These are phyloP conservation scores for Rhizoclosmatium globosum DNA, from an alignment of 192 early-diverging fungal genomes.

Conservation along the genomic window DNA sequence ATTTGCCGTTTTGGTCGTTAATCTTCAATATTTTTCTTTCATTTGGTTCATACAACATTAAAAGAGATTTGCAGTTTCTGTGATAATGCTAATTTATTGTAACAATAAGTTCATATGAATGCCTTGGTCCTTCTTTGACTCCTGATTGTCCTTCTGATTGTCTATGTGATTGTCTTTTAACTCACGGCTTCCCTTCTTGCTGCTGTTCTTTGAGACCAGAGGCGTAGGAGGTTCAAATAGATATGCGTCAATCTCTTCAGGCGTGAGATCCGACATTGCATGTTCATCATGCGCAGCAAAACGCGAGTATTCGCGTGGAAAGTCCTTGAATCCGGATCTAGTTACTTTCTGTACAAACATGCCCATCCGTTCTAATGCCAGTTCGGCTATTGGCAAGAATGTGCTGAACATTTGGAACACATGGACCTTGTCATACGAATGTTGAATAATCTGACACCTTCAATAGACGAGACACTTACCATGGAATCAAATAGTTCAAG, in stretches of 20 bases:
- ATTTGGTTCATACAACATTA: too few species aligned
- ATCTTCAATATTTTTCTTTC: too few species aligned
- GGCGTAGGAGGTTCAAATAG: neutral
- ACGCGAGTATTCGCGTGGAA: neutral
- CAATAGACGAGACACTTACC: constrained; percentile 3
- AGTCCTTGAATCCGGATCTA: neutral
- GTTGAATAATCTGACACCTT: neutral
- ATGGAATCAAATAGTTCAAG: constrained; percentile 58
- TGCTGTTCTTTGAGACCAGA: too few species aligned
- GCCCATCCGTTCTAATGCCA: constrained; percentile 26
- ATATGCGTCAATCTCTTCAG: neutral
- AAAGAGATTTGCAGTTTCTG: too few species aligned
- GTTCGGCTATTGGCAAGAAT: constrained; percentile 19
- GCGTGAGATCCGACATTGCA: neutral
- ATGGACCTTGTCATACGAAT: constrained; percentile 20
- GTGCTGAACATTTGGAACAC: constrained; percentile 55
- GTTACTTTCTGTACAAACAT: constrained; percentile 14
- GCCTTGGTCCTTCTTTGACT: too few species aligned
- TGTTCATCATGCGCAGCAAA: neutral
- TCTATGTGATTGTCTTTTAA: too few species aligned
- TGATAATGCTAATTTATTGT: too few species aligned
- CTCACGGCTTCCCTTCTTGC: too few species aligned
- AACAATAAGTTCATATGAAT: too few species aligned
- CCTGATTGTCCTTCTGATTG: too few species aligned
- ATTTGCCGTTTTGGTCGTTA: neutral